These are phyloP conservation scores for Bonia amplexicaulis DNA, from an alignment of 176 grass and related monocot species.

Conservation along the genomic window DNA sequence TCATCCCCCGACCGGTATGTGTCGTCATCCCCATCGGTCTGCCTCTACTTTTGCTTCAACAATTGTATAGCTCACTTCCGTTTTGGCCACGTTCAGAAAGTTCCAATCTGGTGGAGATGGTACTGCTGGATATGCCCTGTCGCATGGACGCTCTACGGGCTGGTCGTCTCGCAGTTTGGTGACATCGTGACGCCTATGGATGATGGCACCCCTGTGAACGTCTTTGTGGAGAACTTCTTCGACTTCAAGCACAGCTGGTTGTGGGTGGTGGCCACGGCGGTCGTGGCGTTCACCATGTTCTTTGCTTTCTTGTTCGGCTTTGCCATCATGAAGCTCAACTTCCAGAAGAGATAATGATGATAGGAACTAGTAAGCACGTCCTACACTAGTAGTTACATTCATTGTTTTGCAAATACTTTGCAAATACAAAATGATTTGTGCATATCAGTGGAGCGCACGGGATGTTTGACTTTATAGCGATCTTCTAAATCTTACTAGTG, in stretches of 20 bases:
- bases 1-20: conserved; percentile 59
- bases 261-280: conserved; percentile 45
- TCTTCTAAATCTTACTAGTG: too few species aligned
- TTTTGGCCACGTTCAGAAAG: conserved; percentile 45
- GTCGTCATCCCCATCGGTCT: neutral
- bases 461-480: too few species aligned
- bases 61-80: neutral
- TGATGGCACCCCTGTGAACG: conserved; percentile 7
- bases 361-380: neutral
- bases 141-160: conserved; percentile 71
- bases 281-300: conserved; percentile 41
- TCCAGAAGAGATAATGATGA: conserved; percentile 59
- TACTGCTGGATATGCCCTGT: conserved; percentile 69
- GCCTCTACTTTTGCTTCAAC: neutral
- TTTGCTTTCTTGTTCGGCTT: conserved; percentile 68
- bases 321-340: conserved; percentile 77
- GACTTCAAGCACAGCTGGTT: conserved; percentile 72
- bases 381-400: neutral
- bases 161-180: conserved; percentile 72
- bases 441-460: neutral
- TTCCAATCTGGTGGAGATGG: conserved; percentile 88
- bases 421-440: neutral
- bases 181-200: conserved; percentile 41
- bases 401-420: neutral
- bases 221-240: conserved; percentile 54